Evolutionary conservation across 805 yeast species (phyloP), one percentile per base, ranked within the genome.

Genomic region (Jamesozyma piceae): DNA sequence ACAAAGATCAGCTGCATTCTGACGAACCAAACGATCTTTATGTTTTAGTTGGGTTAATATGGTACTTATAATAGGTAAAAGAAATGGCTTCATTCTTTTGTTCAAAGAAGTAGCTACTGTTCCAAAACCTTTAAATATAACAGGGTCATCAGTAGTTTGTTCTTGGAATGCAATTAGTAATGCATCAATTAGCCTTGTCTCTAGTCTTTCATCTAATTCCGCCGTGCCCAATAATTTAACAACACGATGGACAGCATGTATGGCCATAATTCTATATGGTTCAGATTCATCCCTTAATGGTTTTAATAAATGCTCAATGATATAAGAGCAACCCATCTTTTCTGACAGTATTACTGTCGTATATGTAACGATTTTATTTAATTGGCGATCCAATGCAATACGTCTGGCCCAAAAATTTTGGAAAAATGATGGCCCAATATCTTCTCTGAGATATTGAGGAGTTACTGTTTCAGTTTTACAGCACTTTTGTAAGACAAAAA

Each of bases 261-360:
- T 76, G 0, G 87, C 78, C 94, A 90, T 81, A 45, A 68, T 70
- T 43, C 97, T 69, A 45, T 82, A 78, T 1, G 82, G 77, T 55
- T 87, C 95, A 6, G 92, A 78, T 43, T 81, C 88, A 60, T 90
- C 96, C 53, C 83, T 83, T 44, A 94, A 64, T 2, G 72, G 75
- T 2, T 62, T 62, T 2, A 84, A 64, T 17, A 86, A 60, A 8
- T 71, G 63, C 21, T 77, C 82, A 14, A 88, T 63, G 13, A 84
- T 68, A 30, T 66, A 73, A 2, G 78, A 62, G 18, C 75, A 74
- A 8, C 95, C 95, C 27, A 82, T 74, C 51, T 77, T 81, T 37
- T 71, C 66, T 1, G 95, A 76, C 14, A 92, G 55, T 2, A 73
- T 73, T 15, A 73, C 72, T 0, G 95, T 80, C 0, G 96, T 79